A percentile compares a stretch with the other conserved stretches of the same genome.
Conservation (phyloP, 441 rosid species). For the Adansonia rubrostipa region DNA sequence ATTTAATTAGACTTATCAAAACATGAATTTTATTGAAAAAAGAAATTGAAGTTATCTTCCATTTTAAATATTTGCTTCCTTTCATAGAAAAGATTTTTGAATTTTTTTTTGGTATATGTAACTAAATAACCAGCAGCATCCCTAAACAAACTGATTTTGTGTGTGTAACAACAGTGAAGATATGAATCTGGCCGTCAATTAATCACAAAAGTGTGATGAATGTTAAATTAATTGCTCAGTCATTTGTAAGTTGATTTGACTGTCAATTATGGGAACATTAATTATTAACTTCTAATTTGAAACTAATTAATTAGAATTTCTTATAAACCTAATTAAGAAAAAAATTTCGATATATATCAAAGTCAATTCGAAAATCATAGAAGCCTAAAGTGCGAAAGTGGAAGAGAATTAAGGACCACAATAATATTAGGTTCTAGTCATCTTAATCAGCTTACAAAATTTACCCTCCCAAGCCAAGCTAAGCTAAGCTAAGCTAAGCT, state of each 20-base stretch:
- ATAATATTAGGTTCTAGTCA: not conserved
- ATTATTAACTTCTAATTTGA: not conserved
- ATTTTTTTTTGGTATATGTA: too few relatives aligned
- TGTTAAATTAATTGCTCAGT: not conserved
- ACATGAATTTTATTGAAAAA: not conserved
- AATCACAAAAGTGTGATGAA: not conserved
- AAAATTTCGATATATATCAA: not conserved
- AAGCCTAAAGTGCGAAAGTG: not conserved
- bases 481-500: not conserved
- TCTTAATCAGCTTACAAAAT: not conserved
- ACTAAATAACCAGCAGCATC: too few relatives aligned
- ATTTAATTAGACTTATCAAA: not conserved
- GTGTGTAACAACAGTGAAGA: not conserved
- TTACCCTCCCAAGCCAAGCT: not conserved
- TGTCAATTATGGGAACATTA: not conserved
- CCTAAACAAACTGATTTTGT: not conserved
- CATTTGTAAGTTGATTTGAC: not conserved
- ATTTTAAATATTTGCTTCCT: too few relatives aligned
- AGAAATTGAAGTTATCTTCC: too few relatives aligned
- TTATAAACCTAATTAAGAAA: too few relatives aligned
- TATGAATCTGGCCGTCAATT: not conserved
- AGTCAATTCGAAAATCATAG: slow-evolving; percentile 18
- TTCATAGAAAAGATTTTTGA: too few relatives aligned
- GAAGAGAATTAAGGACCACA: slow-evolving; percentile 11
- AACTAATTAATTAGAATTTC: not conserved